Conservation (phyloP, 2,329 filamentous ascomycete genomes). For the Achaetomium macrosporum region DNA sequence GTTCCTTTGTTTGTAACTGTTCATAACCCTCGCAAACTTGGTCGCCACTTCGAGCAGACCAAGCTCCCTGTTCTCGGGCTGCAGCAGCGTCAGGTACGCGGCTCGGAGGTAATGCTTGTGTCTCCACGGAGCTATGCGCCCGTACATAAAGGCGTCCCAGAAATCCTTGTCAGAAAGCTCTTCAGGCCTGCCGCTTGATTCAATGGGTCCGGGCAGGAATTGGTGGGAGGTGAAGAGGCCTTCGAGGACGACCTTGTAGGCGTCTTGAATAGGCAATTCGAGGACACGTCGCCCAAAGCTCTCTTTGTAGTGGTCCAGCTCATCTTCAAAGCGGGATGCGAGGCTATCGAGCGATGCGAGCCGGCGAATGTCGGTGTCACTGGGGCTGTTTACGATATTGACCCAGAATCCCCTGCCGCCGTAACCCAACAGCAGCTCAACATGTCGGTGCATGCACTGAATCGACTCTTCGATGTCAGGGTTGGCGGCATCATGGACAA, state of each 20-base stretch:
- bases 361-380: not conserved
- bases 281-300: not conserved
- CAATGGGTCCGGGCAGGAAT: no score
- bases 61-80: not conserved
- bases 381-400: not conserved
- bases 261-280: not conserved
- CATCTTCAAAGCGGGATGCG: not conserved
- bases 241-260: not conserved
- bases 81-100: conserved; percentile 10
- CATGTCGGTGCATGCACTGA: not conserved
- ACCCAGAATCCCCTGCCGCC: not conserved
- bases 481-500: not conserved
- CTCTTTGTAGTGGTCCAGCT: not conserved
- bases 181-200: not conserved
- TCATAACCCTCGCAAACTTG: conserved; percentile 11
- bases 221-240: not conserved
- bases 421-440: not conserved
- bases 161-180: conserved; percentile 23
- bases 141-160: conserved; percentile 2
- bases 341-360: not conserved
- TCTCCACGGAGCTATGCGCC: conserved; percentile 5
- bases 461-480: not conserved
- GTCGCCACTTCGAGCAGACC: conserved; percentile 17
- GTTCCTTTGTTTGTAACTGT: conserved; percentile 9
- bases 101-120: conserved; percentile 17